Conservation (phyloP, 352 stramenopile species). For the Globisporangium canariense region DNA sequence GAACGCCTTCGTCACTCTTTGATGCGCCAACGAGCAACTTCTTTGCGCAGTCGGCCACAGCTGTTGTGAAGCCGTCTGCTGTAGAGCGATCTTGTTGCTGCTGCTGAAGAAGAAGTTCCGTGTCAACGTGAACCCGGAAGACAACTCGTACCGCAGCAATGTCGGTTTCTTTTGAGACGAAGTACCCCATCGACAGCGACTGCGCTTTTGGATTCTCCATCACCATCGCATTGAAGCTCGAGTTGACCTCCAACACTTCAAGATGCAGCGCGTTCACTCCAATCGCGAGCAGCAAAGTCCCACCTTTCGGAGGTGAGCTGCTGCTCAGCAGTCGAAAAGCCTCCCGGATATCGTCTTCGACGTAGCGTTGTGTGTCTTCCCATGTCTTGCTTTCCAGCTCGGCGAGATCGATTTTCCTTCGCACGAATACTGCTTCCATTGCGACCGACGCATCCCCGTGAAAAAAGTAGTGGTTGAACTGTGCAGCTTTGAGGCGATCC, state of each 20-base stretch:
- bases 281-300: constrained; percentile 9
- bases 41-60: background rate
- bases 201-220: constrained; percentile 1
- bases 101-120: background rate
- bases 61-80: background rate
- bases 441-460: constrained; percentile 13
- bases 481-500: background rate
- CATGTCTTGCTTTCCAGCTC: constrained; percentile 14
- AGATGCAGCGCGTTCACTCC: constrained; percentile 18
- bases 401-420: constrained; percentile 6
- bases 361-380: constrained; percentile 12
- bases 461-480: constrained; percentile 12
- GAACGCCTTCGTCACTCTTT: background rate
- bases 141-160: constrained; percentile 13
- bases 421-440: constrained; percentile 15
- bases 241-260: background rate
- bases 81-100: background rate
- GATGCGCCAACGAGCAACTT: background rate
- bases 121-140: constrained; percentile 15
- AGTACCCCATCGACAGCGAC: constrained; percentile 19
- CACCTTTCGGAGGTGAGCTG: background rate
- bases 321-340: constrained; percentile 11
- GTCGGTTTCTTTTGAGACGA: constrained; percentile 12
- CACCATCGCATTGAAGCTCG: constrained; percentile 12
- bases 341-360: constrained; percentile 11